Evolutionary conservation across 2,329 filamentous ascomycete species (phyloP).

Genomic region (Raffaelea deltoideospora): DNA sequence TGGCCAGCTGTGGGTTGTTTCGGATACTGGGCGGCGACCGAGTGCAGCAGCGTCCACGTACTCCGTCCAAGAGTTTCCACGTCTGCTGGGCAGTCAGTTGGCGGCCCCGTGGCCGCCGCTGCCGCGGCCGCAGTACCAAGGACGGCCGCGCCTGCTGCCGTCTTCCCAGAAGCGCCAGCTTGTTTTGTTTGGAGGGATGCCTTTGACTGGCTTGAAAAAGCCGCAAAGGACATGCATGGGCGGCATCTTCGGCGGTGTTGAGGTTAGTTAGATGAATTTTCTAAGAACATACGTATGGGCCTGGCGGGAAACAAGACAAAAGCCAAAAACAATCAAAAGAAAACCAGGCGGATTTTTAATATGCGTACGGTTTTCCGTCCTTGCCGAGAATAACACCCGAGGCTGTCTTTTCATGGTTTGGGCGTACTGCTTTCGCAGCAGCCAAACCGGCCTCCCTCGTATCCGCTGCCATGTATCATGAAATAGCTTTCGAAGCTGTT

Average conservation of each 20-base stretch:
- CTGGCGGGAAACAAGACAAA: not conserved
- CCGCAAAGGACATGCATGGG: conserved; percentile 52
- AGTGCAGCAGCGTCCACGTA: conserved; percentile 88
- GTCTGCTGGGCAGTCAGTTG: conserved; percentile 72
- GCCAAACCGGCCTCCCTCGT: conserved; percentile 14
- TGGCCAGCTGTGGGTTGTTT: conserved; percentile 48
- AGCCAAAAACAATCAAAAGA: conserved; percentile 9
- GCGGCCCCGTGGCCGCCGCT: conserved; percentile 20
- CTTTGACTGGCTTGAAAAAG: too few species aligned
- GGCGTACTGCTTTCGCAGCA: conserved; percentile 17
- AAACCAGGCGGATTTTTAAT: conserved; percentile 21
- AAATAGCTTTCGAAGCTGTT: conserved; percentile 19
- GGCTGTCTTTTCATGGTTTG: conserved; percentile 44
- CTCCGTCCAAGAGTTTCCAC: conserved; percentile 74
- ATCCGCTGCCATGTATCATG: conserved; percentile 12
- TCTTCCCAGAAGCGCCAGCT: conserved; percentile 13
- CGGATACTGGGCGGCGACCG: conserved; percentile 79
- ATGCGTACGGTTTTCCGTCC: conserved; percentile 80
- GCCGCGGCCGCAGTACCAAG: conserved; percentile 16
- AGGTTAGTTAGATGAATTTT: too few species aligned
- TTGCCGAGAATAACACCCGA: conserved; percentile 63
- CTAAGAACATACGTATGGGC: too few species aligned
- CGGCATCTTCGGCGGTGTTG: conserved; percentile 40
- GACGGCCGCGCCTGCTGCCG: conserved; percentile 15
- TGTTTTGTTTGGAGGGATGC: conserved; percentile 22